phyloP scores from a whole-genome alignment of 257 asterid species.

The Solanum okadae region DNA sequence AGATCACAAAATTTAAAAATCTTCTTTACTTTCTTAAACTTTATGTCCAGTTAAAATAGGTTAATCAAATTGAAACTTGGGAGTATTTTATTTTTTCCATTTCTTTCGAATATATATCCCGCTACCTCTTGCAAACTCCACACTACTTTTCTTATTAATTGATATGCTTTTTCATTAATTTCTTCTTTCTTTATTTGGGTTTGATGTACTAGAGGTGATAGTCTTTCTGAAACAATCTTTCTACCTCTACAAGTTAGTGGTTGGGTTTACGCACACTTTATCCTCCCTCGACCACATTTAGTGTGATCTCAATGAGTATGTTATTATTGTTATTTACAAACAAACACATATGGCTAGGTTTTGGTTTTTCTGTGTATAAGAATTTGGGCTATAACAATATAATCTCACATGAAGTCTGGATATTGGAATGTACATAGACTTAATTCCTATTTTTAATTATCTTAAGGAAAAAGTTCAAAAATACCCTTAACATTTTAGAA shows the following conservation, averaged over 20 bases:
- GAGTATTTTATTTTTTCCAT: background rate
- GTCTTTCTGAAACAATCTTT: too few species aligned
- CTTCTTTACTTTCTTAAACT: too few species aligned
- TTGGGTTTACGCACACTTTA: background rate
- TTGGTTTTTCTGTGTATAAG: background rate
- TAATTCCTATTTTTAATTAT: too few species aligned
- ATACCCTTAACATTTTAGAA: too few species aligned
- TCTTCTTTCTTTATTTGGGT: background rate
- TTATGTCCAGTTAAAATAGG: background rate
- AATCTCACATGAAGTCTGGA: too few species aligned
- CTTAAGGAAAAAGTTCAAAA: too few species aligned
- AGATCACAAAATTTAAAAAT: too few species aligned
- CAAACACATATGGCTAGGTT: background rate
- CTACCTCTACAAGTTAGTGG: background rate
- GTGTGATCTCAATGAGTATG: too few species aligned
- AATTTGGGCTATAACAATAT: background rate
- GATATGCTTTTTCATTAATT: background rate
- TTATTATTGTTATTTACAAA: background rate
- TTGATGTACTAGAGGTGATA: background rate
- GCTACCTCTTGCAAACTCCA: background rate
- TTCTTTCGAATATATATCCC: background rate
- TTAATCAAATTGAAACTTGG: too few species aligned
- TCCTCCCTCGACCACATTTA: too few species aligned
- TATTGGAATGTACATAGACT: too few species aligned
- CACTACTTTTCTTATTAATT: too few species aligned